Evolutionary conservation across 495 filamentous ascomycete species (phyloP), one percentile per base, ranked within the genome.

Genomic region (Tuber calosporum): DNA sequence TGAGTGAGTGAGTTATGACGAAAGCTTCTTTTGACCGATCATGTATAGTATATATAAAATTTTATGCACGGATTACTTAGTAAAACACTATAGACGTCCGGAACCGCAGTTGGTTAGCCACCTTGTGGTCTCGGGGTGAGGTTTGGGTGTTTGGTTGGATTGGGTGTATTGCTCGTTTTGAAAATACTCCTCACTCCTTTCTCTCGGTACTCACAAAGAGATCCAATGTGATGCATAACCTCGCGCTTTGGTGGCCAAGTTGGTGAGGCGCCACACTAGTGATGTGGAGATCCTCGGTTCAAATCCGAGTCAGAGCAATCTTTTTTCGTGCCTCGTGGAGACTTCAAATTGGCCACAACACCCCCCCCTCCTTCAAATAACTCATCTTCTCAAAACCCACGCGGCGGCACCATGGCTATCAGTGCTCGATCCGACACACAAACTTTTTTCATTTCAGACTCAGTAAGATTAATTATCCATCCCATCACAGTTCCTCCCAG

Each of bases 231-330:
- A 8, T 26, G 2, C 0, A 26, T 1, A 1, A 26, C 22, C 45
- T 8, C 4, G 19, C 15, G 70, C 70, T 72, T 58, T 72, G 58
- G 53, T 72, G 70, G 70, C 70, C 58, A 72, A 72, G 70, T 68
- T 72, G 70, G 70, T 72, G 68, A 72, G 70, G 70, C 53, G 70
- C 58, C 58, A 66, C 70, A 72, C 70, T 72, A 72, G 70, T 72
- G 68, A 72, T 72, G 70, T 66, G 58, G 70, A 72, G 70, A 72
- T 72, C 70, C 70, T 72, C 70, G 53, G 70, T 72, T 72, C 70
- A 72, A 72, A 45, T 72, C 70, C 70, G 70, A 72, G 70, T 68
- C 70, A 68, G 70, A 72, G 70, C 70, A 72, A 5, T 20, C 30
- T 1, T 66, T 39, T 68, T 39, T 6, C 0, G 17, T 15, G 37